Evolutionary conservation across 768 basidiomycete species (phyloP), one percentile per base, ranked within the genome.

Genomic region (Tulasnella calospora): DNA sequence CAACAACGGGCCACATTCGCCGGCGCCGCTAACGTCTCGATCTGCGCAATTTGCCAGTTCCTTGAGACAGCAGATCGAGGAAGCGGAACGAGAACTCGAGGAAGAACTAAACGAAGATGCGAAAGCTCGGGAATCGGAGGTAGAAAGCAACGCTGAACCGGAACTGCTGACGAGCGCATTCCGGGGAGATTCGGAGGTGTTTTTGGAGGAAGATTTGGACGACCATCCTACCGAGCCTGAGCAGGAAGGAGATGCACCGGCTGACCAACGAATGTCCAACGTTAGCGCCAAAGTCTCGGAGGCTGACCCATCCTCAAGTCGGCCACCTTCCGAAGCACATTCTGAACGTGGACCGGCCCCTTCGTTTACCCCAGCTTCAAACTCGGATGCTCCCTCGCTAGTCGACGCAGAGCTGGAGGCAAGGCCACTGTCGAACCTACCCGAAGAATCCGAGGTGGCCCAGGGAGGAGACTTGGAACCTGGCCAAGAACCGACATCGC

Each of bases 41-140:
- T 74, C 73, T 5, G 7, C 44, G 17, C 41, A 47, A 57, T 57
- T 74, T 33, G 73, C 73, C 10, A 46, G 44, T n/a, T n/a, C 40
- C 12, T 23, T 74, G 35, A 44, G 73, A 13, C 73, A 74, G 35
- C 40, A 46, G 44, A 74, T 74, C 46, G 73, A 74, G 46, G 73
- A 46, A 17, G 73, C 40, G 73, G 44, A 72, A 67, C 21, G 33
- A 12, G 12, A 33, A 1, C 15, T 72, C 23, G 4, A 72, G 35
- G 44, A 72, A 1, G 71, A 46, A 2, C 27, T 41, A 21, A 38
- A 0, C 23, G 71, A 72, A n/a, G 38, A 46, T 17, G 19, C 36
- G 33, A 36, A 72, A 10, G 21, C 30, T 6, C 36, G 23, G 38
- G 27, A 19, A 6, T 19, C 35, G 71, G 36, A 33, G 13, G 27